phyloP scores from a whole-genome alignment of 2,329 filamentous ascomycete species.

The Nigrospora sphaerica region DNA sequence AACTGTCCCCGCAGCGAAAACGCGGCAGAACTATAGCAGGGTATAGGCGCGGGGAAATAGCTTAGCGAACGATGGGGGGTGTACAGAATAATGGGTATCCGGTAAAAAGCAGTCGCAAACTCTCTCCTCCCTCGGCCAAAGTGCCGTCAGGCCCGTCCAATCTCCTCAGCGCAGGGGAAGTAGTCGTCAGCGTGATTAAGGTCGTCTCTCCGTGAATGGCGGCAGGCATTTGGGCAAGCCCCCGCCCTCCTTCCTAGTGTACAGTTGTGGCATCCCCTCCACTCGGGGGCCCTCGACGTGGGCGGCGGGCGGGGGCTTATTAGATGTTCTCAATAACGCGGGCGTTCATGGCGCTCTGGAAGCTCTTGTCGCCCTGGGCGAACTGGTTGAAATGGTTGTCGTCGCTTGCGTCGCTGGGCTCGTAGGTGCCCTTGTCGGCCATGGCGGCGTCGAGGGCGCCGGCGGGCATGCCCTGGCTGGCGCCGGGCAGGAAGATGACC shows the following conservation, averaged over 20 bases:
- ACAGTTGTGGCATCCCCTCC: neutral
- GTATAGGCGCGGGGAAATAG: neutral
- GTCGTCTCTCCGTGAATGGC: neutral
- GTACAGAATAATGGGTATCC: slow-evolving; percentile 20
- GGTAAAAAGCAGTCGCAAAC: slow-evolving; percentile 6
- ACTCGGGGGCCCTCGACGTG: neutral
- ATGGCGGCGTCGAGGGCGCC: slow-evolving; percentile 33
- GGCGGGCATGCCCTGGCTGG: slow-evolving; percentile 52
- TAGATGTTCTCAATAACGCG: slow-evolving; percentile 82
- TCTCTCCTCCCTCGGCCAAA: neutral
- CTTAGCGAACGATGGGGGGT: slow-evolving; percentile 20
- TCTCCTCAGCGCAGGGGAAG: neutral
- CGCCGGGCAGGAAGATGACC: slow-evolving; percentile 73
- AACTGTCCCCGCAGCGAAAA: neutral
- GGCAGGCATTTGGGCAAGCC: neutral
- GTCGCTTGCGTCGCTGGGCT: slow-evolving; percentile 34
- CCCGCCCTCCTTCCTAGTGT: neutral
- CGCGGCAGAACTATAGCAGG: neutral
- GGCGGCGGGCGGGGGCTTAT: neutral
- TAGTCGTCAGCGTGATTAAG: neutral
- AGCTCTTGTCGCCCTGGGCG: slow-evolving; percentile 48
- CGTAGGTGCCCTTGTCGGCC: slow-evolving; percentile 27
- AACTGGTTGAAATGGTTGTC: slow-evolving; percentile 18
- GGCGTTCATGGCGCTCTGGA: slow-evolving; percentile 77
- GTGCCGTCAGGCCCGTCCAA: neutral